Percentiles rank a stretch among this genome's conserved stretches.
phyloP scores from a whole-genome alignment of 495 filamentous ascomycete genomes.

The Trypethelium eluteriae region DNA sequence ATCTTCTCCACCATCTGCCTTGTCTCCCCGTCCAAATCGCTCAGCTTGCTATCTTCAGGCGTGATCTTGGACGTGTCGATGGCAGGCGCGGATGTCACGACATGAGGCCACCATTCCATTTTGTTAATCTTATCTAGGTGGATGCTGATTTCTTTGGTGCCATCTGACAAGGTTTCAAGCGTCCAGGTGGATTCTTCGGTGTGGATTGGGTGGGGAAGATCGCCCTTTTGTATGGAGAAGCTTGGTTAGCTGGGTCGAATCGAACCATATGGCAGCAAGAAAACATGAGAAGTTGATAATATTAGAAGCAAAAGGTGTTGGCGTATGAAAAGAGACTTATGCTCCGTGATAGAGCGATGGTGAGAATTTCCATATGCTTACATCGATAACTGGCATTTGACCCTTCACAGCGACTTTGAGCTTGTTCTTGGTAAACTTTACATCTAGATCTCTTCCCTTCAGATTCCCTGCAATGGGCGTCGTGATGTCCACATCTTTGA shows the following conservation, averaged over 20 bases:
- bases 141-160: conserved; percentile 69
- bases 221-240: conserved; percentile 50
- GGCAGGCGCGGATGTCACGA: conserved; percentile 71
- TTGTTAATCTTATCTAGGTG: conserved; percentile 97
- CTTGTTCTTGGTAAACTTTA: conserved; percentile 71
- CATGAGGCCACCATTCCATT: conserved; percentile 96
- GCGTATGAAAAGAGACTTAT: too few species aligned
- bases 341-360: background rate
- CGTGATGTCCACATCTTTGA: conserved; percentile 78
- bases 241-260: conserved; percentile 11
- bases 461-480: conserved; percentile 68
- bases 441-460: conserved; percentile 74
- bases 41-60: conserved; percentile 81
- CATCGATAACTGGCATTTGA: conserved; percentile 76
- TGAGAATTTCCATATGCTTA: conserved; percentile 35
- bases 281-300: background rate
- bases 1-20: conserved; percentile 99
- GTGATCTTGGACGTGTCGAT: conserved; percentile 94
- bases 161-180: conserved; percentile 56
- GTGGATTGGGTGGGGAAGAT: conserved; percentile 69
- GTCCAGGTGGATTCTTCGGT: conserved; percentile 93
- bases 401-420: conserved; percentile 82
- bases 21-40: conserved; percentile 92
- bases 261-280: background rate
- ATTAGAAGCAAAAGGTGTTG: too few species aligned